Percentiles rank a stretch among this genome's conserved stretches.
These are phyloP conservation scores for Fusarium odoratissimum DNA, from an alignment of 2,329 filamentous ascomycete genomes.

Conservation along the genomic window DNA sequence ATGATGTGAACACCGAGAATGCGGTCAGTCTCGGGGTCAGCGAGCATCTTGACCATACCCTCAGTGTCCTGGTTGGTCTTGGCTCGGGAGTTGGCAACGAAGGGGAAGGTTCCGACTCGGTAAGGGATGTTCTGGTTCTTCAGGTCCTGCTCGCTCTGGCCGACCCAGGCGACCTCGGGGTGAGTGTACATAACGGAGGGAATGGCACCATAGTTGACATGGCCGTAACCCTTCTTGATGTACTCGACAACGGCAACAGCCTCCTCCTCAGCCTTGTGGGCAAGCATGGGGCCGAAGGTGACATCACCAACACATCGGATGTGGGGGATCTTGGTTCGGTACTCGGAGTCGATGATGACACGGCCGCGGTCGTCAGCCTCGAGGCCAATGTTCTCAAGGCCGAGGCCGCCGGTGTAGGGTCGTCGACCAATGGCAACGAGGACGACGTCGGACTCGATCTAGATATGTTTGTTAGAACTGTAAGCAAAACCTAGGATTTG, in stretches of 20 bases:
- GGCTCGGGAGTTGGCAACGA: conserved; percentile 96
- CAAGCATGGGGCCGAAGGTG: conserved; percentile 98
- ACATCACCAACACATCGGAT: conserved; percentile 96
- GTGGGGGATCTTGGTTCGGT: conserved; percentile 96
- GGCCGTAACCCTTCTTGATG: conserved; percentile 97
- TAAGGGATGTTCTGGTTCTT: conserved; percentile 92
- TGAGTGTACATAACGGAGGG: conserved; percentile 99
- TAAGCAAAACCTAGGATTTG: neutral
- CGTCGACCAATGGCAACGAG: conserved; percentile 96
- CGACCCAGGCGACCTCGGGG: conserved; percentile 98
- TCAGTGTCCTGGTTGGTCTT: conserved; percentile 99
- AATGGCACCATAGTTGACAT: conserved; percentile 99
- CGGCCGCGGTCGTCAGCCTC: conserved; percentile 94
- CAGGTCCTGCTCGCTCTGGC: conserved; percentile 95
- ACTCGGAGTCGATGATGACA: conserved; percentile 97
- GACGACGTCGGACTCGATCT: conserved; percentile 95
- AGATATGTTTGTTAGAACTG: conserved; percentile 38
- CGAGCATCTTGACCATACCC: conserved; percentile 95
- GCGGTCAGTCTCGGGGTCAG: conserved; percentile 95
- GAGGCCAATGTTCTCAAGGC: conserved; percentile 92
- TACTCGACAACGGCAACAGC: conserved; percentile 94
- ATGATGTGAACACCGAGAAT: conserved; percentile 97
- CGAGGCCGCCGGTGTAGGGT: conserved; percentile 92
- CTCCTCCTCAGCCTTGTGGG: conserved; percentile 99
- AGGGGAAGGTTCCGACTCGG: conserved; percentile 93